Percentiles rank a stretch among this genome's conserved stretches.
These are phyloP conservation scores for Chalciporus sp. DNA, from an alignment of 1,284 basidiomycete species.

Conservation along the genomic window DNA sequence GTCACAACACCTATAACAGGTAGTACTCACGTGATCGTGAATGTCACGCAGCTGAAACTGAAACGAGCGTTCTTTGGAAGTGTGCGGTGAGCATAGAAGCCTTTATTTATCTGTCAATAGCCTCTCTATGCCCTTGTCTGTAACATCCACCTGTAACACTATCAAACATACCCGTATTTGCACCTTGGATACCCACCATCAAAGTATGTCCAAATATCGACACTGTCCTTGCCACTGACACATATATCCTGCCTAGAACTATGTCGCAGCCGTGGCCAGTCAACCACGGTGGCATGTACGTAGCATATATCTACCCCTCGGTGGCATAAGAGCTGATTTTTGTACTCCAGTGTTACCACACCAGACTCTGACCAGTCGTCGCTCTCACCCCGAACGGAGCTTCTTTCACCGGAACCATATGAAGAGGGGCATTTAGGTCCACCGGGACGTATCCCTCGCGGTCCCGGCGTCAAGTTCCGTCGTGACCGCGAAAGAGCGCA, in stretches of 20 bases:
- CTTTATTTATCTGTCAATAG: conserved; percentile 25
- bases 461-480: conserved; percentile 33
- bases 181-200: background rate
- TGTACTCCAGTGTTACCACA: conserved; percentile 5
- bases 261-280: conserved; percentile 32
- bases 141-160: background rate
- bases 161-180: background rate
- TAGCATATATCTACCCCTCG: conserved; percentile 1
- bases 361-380: conserved; percentile 33
- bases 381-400: conserved; percentile 29
- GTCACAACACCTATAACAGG: conserved; percentile 19
- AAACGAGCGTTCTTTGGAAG: background rate
- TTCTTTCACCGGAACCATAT: conserved; percentile 27
- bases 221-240: conserved; percentile 7
- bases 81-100: conserved; percentile 1
- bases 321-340: background rate
- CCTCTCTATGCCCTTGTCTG: conserved; percentile 1
- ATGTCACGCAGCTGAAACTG: conserved; percentile 17
- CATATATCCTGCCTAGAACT: conserved; percentile 3
- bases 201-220: conserved; percentile 7
- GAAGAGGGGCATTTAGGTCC: conserved; percentile 12
- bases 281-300: conserved; percentile 19
- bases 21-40: conserved; percentile 17
- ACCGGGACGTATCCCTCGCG: conserved; percentile 20
- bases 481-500: conserved; percentile 38